Evolutionary conservation across 176 grass and related monocot genomes (phyloP).

Genomic region (Zea luxurians): DNA sequence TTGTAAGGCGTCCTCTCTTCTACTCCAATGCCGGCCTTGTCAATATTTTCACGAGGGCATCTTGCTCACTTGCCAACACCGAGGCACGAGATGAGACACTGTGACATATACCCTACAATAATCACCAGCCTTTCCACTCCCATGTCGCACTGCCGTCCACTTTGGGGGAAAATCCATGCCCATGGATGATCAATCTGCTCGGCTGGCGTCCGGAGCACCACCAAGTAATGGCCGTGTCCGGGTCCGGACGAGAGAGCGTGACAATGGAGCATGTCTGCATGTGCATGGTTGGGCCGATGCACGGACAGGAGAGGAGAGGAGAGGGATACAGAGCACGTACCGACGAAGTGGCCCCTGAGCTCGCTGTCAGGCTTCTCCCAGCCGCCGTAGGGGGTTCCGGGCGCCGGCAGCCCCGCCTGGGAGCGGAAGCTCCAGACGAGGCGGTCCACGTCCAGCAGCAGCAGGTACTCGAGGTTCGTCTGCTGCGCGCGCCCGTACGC

Average conservation of each 20-base stretch:
- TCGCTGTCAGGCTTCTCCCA: constrained; percentile 63
- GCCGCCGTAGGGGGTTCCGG: constrained; percentile 56
- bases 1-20: too few species aligned
- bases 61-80: not conserved
- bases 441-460: constrained; percentile 63
- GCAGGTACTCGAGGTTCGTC: constrained; percentile 84
- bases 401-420: constrained; percentile 57
- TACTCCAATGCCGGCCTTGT: not conserved
- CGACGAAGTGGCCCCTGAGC: constrained; percentile 85
- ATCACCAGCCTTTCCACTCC: not conserved
- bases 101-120: not conserved
- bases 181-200: not conserved
- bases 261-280: not conserved
- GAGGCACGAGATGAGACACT: not conserved
- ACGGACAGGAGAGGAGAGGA: too few species aligned
- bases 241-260: not conserved
- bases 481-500: constrained; percentile 58
- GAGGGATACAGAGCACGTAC: constrained; percentile 5
- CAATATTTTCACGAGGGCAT: not conserved
- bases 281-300: not conserved
- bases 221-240: not conserved
- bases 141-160: not conserved
- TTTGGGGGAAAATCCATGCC: too few species aligned
- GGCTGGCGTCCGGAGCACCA: not conserved
- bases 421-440: constrained; percentile 74